These are phyloP conservation scores for Dentipellis fragilis DNA, from an alignment of 768 basidiomycete species.

Conservation along the genomic window DNA sequence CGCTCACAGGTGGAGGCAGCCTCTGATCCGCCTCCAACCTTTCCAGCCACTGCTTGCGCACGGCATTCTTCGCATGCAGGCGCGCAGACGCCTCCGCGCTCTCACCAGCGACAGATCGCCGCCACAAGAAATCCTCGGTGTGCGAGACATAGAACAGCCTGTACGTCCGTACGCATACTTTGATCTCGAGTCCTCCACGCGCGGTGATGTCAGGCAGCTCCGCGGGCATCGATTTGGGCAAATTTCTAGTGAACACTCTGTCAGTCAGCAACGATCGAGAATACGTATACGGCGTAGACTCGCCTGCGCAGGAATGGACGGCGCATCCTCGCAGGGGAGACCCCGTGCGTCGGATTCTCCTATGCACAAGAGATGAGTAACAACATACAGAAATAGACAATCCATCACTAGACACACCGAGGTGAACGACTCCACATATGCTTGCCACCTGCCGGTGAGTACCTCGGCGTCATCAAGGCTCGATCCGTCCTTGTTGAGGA, in stretches of 20 bases:
- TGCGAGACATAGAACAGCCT: conserved; percentile 68
- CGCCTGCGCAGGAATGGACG: conserved; percentile 63
- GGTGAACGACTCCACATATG: conserved; percentile 70
- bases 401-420: conserved; percentile 31
- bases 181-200: conserved; percentile 62
- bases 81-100: conserved; percentile 18
- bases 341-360: conserved; percentile 49
- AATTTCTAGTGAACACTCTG: conserved; percentile 26
- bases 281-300: conserved; percentile 21
- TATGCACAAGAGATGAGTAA: conserved; percentile 17
- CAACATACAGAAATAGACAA: neutral
- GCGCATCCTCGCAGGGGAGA: conserved; percentile 34
- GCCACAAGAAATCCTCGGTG: conserved; percentile 57
- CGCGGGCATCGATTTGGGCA: conserved; percentile 19
- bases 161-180: conserved; percentile 77
- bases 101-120: conserved; percentile 32
- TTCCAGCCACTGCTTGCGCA: conserved; percentile 19
- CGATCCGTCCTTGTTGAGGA: conserved; percentile 73
- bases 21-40: conserved; percentile 8
- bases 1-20: neutral
- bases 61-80: conserved; percentile 7
- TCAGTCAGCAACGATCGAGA: conserved; percentile 18
- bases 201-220: conserved; percentile 13
- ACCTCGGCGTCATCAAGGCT: conserved; percentile 70
- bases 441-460: conserved; percentile 68